Evolutionary conservation across 1,139 yeast species (phyloP), one percentile per base, ranked within the genome.

Genomic region (Hanseniaspora sp.): DNA sequence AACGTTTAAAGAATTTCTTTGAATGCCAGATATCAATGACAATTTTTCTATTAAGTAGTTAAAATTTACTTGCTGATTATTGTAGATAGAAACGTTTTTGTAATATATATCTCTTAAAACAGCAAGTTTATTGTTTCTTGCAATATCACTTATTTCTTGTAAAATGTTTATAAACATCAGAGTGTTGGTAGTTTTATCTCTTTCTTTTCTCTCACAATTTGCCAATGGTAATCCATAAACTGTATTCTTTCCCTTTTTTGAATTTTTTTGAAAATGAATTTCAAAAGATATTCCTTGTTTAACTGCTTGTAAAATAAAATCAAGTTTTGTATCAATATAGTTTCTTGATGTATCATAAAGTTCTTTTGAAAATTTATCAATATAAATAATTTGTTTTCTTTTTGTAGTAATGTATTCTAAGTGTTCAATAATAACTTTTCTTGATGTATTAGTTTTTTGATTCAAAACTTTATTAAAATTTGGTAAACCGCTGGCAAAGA

Each of bases 101-200:
- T 69, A 68, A 48, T 58, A 69, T 30, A 68, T 58, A 55, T 68
- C 71, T 48, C 72, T 59, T 11, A 64, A 58, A 1, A 71, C 67
- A 17, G 64, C 59, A 0, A 56, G 54, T 37, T 58, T 57, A 5
- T 56, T 48, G 1, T 37, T 43, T 11, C 42, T 29, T 2, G 30
- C 30, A 7, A 48, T 15, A 35, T 29, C 17, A 18, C 31, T 33
- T 46, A 51, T 12, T 30, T 56, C 47, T 29, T 35, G 15, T 42
- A 56, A 18, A 53, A 54, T 12, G 29, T 46, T 48, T 3, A 54
- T 40, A 17, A 54, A 41, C 44, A 48, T 48, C 17, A 54, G 7
- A n/a, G 53, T 31, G 28, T 54, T 34, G 13, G n/a, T 34, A 1
- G 53, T 43, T 17, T 31, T 28, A 2, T 30, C 17, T 23, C 30